Conservation (phyloP, 2,329 filamentous ascomycete genomes). For the Thelonectria rubi region DNA sequence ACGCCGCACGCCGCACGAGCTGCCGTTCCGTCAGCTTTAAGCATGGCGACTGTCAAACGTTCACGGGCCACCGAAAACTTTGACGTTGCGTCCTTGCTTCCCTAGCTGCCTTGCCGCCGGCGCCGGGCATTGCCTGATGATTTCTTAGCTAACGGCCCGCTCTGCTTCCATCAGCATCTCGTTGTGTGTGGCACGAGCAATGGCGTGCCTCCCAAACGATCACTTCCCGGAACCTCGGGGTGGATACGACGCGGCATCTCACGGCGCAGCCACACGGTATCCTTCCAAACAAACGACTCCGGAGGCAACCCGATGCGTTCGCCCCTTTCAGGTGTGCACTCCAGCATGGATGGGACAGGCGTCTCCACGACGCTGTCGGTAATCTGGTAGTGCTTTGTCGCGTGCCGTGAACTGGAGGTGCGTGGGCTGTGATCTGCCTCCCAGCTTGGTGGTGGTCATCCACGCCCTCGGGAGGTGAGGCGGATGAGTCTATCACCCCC, state of each 20-base stretch:
- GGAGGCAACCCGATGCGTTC: slow-evolving; percentile 8
- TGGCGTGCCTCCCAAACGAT: slow-evolving; percentile 27
- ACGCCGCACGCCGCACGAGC: slow-evolving; percentile 23
- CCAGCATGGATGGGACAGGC: slow-evolving; percentile 15
- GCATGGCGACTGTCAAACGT: slow-evolving; percentile 12
- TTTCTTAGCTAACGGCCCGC: slow-evolving; percentile 37
- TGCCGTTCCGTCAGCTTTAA: slow-evolving; percentile 30
- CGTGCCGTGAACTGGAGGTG: slow-evolving; percentile 20
- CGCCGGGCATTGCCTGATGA: slow-evolving; percentile 34
- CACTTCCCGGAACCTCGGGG: slow-evolving; percentile 33
- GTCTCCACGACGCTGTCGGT: slow-evolving; percentile 22
- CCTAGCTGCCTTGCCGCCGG: slow-evolving; percentile 29
- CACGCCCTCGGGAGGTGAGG: slow-evolving; percentile 3
- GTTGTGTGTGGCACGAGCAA: slow-evolving; percentile 31
- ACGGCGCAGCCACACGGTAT: slow-evolving; percentile 2
- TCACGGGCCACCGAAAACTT: slow-evolving; percentile 32
- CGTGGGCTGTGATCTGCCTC: slow-evolving; percentile 11
- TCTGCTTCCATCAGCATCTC: slow-evolving; percentile 30
- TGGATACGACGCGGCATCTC: slow-evolving; percentile 25
- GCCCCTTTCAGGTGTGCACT: slow-evolving; percentile 8
- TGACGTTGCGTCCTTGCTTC: slow-evolving; percentile 13
- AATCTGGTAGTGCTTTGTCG: slow-evolving; percentile 29
- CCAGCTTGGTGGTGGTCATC: slow-evolving; percentile 1
- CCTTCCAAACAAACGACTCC: slow-evolving; percentile 4
- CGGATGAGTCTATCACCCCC: too few relatives aligned